Evolutionary conservation across 768 basidiomycete genomes (phyloP), one percentile per base, ranked within the genome.

Genomic region (Mycena rebaudengoi): DNA sequence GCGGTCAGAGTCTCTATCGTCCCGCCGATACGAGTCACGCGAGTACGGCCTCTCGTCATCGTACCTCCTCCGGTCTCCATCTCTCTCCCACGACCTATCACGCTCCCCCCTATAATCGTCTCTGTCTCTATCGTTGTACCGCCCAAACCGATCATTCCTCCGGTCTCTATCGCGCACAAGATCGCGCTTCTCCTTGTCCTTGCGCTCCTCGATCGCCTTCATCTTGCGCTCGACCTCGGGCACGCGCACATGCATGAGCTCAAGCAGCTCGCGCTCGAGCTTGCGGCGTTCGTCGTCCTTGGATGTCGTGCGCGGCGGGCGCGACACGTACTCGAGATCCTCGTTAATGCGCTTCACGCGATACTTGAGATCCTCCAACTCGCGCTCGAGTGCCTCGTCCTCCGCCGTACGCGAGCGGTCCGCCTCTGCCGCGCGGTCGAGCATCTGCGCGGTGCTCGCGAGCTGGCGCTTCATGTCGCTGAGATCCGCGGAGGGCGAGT

Each of bases 141-240:
- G 79, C 44, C 91, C 91, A 68, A 88, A 92, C 23, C 91, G 80
- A 0, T 94, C 91, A 72, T 99, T 99, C 48, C 93, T 82, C 64
- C 87, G 79, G 74, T 99, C 96, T 40, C 97, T 82, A 33, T 94
- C 91, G 57, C 91, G 81, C 1, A 85, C 79, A 84, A 91, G 91
- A 43, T 94, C 89, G 35, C 94, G 80, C 69, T 90, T 90, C 71
- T 98, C 94, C 69, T 87, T 81, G 65, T 91, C 88, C 73, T 85
- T 90, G 66, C 88, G 82, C 63, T 89, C 89, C 48, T 97, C 93
- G 44, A 92, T 77, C 14, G 88, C 88, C 71, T 93, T 88, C 49
- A 98, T 88, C 74, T 87, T 88, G 67, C 89, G 84, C 77, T 99
- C 96, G 7, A 99, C 85, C 57, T 95, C 94, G 0, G 98, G 98